phyloP scores from a whole-genome alignment of 139 green algal species.

The Chlorella sp. region DNA sequence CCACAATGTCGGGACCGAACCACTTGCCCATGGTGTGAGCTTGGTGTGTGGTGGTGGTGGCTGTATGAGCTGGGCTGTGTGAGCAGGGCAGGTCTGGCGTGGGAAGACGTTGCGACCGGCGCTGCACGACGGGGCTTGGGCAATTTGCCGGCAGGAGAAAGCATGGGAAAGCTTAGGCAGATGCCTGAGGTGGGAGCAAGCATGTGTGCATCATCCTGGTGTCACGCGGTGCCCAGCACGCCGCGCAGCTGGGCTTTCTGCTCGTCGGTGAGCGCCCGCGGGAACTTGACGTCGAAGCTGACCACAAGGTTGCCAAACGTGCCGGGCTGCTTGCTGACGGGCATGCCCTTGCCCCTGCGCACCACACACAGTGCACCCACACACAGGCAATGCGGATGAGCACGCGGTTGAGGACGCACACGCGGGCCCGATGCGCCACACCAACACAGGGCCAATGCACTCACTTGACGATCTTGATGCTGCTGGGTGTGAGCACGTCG shows the following conservation, averaged over 20 bases:
- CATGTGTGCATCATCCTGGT: too few relatives aligned
- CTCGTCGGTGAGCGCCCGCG: slow-evolving; percentile 14
- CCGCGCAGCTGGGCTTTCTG: slow-evolving; percentile 10
- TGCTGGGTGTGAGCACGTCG: slow-evolving; percentile 33
- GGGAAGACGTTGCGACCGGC: too few relatives aligned
- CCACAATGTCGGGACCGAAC: not conserved
- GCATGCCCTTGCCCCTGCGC: slow-evolving; percentile 78
- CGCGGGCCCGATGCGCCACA: not conserved
- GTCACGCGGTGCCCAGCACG: not conserved
- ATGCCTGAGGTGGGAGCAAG: too few relatives aligned
- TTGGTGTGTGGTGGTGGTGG: too few relatives aligned
- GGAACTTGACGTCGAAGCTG: slow-evolving; percentile 70
- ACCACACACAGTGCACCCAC: not conserved
- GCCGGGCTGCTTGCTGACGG: slow-evolving; percentile 59
- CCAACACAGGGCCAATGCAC: not conserved
- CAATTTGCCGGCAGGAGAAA: too few relatives aligned
- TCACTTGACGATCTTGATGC: slow-evolving; percentile 35
- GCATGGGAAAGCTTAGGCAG: too few relatives aligned
- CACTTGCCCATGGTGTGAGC: not conserved
- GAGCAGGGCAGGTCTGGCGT: too few relatives aligned
- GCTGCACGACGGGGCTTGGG: too few relatives aligned
- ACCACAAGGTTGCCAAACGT: slow-evolving; percentile 67
- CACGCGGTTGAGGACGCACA: not conserved
- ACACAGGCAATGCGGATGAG: not conserved
- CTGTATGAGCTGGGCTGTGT: too few relatives aligned